phyloP scores from a whole-genome alignment of 805 yeast species.

The Saccharomycopsis sp. region DNA sequence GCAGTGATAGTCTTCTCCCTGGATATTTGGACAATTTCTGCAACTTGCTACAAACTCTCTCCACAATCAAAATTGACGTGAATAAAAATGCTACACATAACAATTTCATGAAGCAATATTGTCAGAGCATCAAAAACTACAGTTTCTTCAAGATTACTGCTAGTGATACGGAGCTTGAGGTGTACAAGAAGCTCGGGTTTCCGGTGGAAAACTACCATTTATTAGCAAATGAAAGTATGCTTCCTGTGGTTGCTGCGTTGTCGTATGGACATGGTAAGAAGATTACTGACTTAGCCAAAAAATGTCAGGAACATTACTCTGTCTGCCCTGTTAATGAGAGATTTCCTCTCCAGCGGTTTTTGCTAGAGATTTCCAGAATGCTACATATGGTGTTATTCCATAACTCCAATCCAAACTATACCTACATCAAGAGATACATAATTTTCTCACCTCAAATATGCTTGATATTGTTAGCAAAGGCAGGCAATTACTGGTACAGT shows the following conservation, averaged over 20 bases:
- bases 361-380: constrained; percentile 11
- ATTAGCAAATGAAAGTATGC: neutral
- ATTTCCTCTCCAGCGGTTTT: constrained; percentile 13
- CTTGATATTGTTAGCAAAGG: constrained; percentile 6
- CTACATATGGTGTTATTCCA: constrained; percentile 9
- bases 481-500: constrained; percentile 15
- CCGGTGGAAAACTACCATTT: neutral
- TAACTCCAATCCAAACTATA: constrained; percentile 13
- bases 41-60: neutral
- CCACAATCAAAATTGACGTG: neutral
- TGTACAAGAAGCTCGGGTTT: neutral
- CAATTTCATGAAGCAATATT: neutral
- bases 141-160: neutral
- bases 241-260: neutral
- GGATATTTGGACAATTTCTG: neutral
- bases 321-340: neutral
- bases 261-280: neutral
- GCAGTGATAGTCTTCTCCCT: neutral
- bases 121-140: neutral
- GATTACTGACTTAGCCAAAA: neutral
- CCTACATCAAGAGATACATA: neutral
- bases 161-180: neutral
- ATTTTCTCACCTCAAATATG: constrained; percentile 13
- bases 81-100: neutral
- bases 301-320: neutral